Conservation (phyloP, 768 basidiomycete species). For the Mycena leptocephala region DNA sequence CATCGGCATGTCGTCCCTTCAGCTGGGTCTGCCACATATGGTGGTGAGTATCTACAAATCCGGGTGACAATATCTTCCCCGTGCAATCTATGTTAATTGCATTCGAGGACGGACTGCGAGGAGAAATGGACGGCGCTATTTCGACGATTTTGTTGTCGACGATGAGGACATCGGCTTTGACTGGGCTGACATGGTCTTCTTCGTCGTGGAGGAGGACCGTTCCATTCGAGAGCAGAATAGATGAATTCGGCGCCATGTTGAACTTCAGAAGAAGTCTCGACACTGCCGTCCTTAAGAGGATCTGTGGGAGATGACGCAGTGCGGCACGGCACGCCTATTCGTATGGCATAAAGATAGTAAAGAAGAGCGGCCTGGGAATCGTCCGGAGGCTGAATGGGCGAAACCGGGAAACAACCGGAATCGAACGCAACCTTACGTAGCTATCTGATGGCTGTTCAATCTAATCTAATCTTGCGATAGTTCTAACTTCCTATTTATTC, state of each 20-base stretch:
- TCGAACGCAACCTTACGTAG: too few relatives aligned
- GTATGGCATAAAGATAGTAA: too few relatives aligned
- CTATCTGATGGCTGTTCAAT: too few relatives aligned
- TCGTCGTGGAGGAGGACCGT: constrained; percentile 29
- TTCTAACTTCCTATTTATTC: too few relatives aligned
- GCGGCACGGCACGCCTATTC: too few relatives aligned
- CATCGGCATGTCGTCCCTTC: constrained; percentile 28
- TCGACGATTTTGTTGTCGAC: constrained; percentile 21
- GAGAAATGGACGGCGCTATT: constrained; percentile 9
- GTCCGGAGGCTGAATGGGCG: too few relatives aligned
- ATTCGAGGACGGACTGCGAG: neutral
- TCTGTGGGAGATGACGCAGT: too few relatives aligned
- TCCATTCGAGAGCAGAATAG: constrained; percentile 27
- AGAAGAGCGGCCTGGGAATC: too few relatives aligned
- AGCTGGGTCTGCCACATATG: constrained; percentile 36
- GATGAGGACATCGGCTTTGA: constrained; percentile 30
- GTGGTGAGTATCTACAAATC: constrained; percentile 36
- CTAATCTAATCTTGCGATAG: too few relatives aligned
- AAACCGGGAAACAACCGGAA: too few relatives aligned
- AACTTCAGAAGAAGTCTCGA: neutral
- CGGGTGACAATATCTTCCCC: constrained; percentile 24
- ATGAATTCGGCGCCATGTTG: neutral
- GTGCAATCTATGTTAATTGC: constrained; percentile 24
- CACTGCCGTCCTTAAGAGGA: neutral
- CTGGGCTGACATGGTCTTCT: constrained; percentile 18